Evolutionary conservation across 1,284 basidiomycete genomes (phyloP).

Genomic region (Xanthoconium separans): DNA sequence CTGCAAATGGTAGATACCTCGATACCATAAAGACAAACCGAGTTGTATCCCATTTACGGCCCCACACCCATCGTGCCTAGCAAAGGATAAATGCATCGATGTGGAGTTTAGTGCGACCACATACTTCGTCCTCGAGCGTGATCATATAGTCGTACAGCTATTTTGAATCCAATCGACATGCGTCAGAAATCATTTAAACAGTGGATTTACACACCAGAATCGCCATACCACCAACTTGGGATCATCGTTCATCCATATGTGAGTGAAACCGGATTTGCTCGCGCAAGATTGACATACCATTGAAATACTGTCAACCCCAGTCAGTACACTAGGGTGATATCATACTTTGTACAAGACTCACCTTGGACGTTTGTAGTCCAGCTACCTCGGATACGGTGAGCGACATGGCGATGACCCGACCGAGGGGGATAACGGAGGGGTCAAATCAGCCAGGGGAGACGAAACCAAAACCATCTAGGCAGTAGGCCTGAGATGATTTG

Average conservation of each 20-base stretch:
- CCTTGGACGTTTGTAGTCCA: too few relatives aligned
- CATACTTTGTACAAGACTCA: too few relatives aligned
- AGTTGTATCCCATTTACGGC: slow-evolving; percentile 14
- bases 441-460: too few relatives aligned
- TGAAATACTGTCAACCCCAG: slow-evolving; percentile 10
- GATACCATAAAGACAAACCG: slow-evolving; percentile 16
- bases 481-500: too few relatives aligned
- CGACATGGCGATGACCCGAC: too few relatives aligned
- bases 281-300: slow-evolving; percentile 9
- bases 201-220: slow-evolving; percentile 7
- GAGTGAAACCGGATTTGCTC: not conserved
- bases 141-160: slow-evolving; percentile 19
- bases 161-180: not conserved
- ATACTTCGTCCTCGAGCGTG: slow-evolving; percentile 22
- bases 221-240: slow-evolving; percentile 12
- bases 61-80: slow-evolving; percentile 20
- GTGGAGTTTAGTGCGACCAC: not conserved
- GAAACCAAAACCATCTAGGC: too few relatives aligned
- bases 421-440: too few relatives aligned
- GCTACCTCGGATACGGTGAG: too few relatives aligned
- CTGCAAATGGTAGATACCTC: slow-evolving; percentile 23
- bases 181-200: too few relatives aligned
- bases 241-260: not conserved
- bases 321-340: not conserved
- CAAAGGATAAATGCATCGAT: not conserved